Conservation (phyloP, 2,329 filamentous ascomycete species). For the Scopulariopsis brevicaulis region DNA sequence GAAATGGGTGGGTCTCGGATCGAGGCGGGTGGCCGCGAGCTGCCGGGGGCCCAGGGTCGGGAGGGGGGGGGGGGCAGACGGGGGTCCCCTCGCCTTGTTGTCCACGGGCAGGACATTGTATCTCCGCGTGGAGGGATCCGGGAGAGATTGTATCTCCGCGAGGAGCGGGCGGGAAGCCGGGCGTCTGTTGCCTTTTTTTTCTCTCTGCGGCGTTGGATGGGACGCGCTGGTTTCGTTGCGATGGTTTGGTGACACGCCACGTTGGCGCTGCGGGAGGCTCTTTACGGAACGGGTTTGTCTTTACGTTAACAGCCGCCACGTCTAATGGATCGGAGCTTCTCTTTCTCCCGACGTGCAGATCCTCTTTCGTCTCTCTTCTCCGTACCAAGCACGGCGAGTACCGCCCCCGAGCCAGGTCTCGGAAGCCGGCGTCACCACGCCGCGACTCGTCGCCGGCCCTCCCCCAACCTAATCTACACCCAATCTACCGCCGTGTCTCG, state of each 20-base stretch:
- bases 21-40: background rate
- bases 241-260: background rate
- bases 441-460: background rate
- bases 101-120: background rate
- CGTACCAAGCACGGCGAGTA: background rate
- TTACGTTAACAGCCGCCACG: no score
- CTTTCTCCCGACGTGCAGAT: no score
- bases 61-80: no score
- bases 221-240: background rate
- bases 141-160: background rate
- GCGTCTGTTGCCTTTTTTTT: background rate
- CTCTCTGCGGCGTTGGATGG: background rate
- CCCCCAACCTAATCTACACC: background rate
- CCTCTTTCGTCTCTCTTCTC: background rate
- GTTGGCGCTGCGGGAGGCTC: background rate
- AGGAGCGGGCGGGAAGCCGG: background rate
- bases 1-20: background rate
- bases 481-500: background rate
- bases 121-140: background rate
- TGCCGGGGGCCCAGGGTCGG: no score
- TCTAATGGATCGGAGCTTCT: no score
- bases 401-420: background rate
- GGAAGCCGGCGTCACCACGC: background rate
- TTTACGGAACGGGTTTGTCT: no score
- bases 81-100: background rate